Conservation (phyloP, 1,139 yeast genomes). For the Cylindricascospora bacillispora region DNA sequence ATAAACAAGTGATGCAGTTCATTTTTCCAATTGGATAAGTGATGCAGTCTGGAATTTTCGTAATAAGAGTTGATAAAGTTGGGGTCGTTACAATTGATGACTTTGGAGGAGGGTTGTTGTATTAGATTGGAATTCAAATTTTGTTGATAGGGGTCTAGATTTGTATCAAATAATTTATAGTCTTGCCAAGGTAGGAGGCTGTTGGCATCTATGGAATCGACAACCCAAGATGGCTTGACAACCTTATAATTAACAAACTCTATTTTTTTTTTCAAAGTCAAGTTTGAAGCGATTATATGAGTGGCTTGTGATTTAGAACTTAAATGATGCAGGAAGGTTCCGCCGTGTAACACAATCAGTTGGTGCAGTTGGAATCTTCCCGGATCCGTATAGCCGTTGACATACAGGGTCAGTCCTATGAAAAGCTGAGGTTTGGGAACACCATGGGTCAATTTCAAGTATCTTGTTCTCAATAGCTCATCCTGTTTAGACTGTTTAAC, state of each 20-base stretch:
- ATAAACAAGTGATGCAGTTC: constrained; percentile 50
- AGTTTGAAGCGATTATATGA: constrained; percentile 67
- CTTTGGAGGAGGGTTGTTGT: constrained; percentile 3
- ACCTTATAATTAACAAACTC: constrained; percentile 61
- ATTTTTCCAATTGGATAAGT: constrained; percentile 77
- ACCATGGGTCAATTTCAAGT: constrained; percentile 23
- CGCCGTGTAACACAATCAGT: constrained; percentile 67
- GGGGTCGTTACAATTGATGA: constrained; percentile 59
- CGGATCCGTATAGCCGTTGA: constrained; percentile 81
- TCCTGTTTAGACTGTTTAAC: constrained; percentile 60
- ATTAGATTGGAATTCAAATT: constrained; percentile 4
- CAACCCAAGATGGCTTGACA: constrained; percentile 74
- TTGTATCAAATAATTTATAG: constrained; percentile 40
- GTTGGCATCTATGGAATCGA: constrained; percentile 42
- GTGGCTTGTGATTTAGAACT: constrained; percentile 64
- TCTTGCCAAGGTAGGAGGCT: constrained; percentile 53
- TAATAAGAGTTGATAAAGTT: constrained; percentile 61
- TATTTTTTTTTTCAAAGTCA: constrained; percentile 63
- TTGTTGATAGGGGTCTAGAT: constrained; percentile 40
- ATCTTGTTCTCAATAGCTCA: constrained; percentile 38
- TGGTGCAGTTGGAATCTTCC: constrained; percentile 60
- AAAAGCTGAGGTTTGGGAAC: constrained; percentile 35
- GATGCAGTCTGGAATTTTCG: constrained; percentile 75
- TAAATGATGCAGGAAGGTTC: constrained; percentile 56
- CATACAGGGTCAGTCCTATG: constrained; percentile 50